Evolutionary conservation across 129 eudicot species (phyloP).

Genomic region (Kitagawia praeruptora): DNA sequence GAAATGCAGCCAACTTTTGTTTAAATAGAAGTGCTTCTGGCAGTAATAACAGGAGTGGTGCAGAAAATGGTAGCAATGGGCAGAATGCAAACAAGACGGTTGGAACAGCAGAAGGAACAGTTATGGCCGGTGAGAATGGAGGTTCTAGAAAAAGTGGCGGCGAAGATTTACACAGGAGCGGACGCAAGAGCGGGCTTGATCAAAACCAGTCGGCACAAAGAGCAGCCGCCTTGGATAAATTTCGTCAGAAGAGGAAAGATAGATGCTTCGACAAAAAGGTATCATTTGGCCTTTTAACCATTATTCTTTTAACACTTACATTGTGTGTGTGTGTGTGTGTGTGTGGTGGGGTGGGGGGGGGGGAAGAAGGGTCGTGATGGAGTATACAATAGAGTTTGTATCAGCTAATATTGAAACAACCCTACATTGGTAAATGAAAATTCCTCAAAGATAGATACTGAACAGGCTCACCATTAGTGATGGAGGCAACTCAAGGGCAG

Average conservation of each 20-base stretch:
- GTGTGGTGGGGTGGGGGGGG: not conserved
- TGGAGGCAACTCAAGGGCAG: no score
- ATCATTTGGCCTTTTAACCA: not conserved
- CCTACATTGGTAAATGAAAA: no score
- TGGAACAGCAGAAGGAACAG: constrained; percentile 32
- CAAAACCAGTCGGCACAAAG: constrained; percentile 43
- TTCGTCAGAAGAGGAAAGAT: constrained; percentile 64
- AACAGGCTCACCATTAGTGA: no score
- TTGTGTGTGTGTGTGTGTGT: not conserved
- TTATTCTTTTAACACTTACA: not conserved
- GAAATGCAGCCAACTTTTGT: constrained; percentile 48
- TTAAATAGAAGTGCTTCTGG: constrained; percentile 51
- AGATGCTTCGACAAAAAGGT: constrained; percentile 82
- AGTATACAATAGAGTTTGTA: no score
- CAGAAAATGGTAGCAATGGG: constrained; percentile 41
- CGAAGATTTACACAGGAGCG: constrained; percentile 39
- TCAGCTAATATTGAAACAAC: no score
- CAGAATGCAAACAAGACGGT: constrained; percentile 28
- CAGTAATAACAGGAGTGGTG: constrained; percentile 51
- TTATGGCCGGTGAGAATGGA: constrained; percentile 36
- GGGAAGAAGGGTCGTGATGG: not conserved
- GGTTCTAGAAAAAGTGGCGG: constrained; percentile 29
- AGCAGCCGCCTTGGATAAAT: constrained; percentile 55
- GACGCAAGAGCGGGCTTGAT: constrained; percentile 43
- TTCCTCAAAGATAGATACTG: no score